phyloP scores from a whole-genome alignment of 371 early-diverging fungal genomes.

The Chytridium lagenaria region DNA sequence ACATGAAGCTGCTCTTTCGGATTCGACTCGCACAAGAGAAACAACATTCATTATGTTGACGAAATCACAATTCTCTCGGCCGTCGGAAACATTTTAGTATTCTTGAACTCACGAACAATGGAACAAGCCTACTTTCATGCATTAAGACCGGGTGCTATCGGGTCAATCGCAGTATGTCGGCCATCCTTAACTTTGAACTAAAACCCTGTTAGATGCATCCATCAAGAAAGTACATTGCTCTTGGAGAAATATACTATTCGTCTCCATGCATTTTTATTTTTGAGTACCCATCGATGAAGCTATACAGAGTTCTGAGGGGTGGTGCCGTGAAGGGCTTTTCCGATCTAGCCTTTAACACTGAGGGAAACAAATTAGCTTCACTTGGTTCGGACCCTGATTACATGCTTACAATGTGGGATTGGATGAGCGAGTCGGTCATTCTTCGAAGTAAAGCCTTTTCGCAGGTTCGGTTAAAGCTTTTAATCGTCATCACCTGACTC shows the following conservation, averaged over 20 bases:
- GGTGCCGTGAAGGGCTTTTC: conserved; percentile 51
- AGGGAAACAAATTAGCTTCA: conserved; percentile 56
- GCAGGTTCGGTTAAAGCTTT: conserved; percentile 44
- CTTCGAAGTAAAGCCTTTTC: conserved; percentile 63
- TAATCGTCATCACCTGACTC: not conserved
- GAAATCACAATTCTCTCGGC: conserved; percentile 49
- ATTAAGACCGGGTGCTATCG: conserved; percentile 55
- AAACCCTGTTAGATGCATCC: conserved; percentile 51
- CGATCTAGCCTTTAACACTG: conserved; percentile 48
- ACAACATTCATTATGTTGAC: conserved; percentile 57
- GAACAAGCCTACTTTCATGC: conserved; percentile 55
- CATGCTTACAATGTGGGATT: conserved; percentile 65
- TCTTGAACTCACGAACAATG: conserved; percentile 50
- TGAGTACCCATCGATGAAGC: conserved; percentile 52
- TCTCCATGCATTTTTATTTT: conserved; percentile 59
- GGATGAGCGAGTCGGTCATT: conserved; percentile 53
- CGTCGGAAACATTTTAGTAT: conserved; percentile 57
- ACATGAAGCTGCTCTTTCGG: conserved; percentile 52
- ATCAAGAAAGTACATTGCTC: conserved; percentile 50
- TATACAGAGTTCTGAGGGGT: conserved; percentile 50
- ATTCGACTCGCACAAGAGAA: conserved; percentile 55
- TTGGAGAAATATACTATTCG: conserved; percentile 49
- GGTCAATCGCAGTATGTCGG: conserved; percentile 60
- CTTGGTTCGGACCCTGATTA: conserved; percentile 62
- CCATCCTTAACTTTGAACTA: not conserved